A percentile compares a stretch with the other conserved stretches of the same genome.
These are phyloP conservation scores for Phytopythium ostracodes DNA, from an alignment of 352 stramenopile genomes.

Conservation along the genomic window DNA sequence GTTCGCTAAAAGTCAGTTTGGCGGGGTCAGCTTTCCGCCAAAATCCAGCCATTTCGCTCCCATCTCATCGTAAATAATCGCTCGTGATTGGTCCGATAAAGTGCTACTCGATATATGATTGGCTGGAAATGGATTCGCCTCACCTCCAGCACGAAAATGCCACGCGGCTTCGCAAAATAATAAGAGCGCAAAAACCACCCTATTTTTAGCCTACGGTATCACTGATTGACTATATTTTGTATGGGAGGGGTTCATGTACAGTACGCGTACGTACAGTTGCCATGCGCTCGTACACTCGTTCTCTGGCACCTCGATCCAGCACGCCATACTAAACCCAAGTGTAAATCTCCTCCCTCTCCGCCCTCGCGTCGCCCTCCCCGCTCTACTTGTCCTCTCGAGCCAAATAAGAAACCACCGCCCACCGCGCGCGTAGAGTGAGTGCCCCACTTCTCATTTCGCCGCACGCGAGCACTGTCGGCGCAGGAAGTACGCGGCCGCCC, in stretches of 20 bases:
- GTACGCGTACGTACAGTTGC: background rate
- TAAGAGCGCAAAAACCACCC: background rate
- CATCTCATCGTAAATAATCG: too few relatives aligned
- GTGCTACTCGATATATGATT: background rate
- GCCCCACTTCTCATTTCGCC: too few relatives aligned
- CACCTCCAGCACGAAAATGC: background rate
- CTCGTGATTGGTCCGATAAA: background rate
- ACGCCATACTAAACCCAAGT: background rate
- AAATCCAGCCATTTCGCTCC: background rate
- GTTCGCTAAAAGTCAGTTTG: constrained; percentile 1
- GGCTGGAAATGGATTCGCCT: background rate
- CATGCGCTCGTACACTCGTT: too few relatives aligned
- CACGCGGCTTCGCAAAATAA: background rate
- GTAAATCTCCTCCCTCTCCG: background rate
- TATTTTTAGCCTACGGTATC: too few relatives aligned
- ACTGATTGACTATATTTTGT: background rate
- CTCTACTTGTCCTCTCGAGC: background rate
- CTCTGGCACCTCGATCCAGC: too few relatives aligned
- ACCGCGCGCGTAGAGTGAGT: too few relatives aligned
- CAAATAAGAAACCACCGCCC: background rate
- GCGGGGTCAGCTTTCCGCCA: background rate
- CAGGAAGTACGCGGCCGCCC: background rate
- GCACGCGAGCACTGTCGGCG: background rate
- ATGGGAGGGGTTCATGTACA: background rate
- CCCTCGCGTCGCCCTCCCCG: background rate